Evolutionary conservation across 208 protist genomes (phyloP).

Genomic region (Wallacemonas sp.): DNA sequence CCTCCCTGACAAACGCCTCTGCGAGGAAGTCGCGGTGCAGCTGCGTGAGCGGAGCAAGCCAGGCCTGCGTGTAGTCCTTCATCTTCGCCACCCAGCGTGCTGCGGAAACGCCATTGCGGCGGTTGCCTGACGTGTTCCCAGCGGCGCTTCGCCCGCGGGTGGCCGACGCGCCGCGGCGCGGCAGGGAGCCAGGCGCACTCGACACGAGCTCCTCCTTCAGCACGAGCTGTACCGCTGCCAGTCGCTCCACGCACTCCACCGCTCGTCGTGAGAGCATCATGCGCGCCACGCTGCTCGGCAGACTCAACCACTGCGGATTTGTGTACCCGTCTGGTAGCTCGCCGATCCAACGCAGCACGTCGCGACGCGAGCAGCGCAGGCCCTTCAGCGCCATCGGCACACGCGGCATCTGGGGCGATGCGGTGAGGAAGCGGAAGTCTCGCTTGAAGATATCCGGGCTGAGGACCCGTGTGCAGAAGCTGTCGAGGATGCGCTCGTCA

Average conservation of each 20-base stretch:
- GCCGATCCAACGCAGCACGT: conserved; percentile 89
- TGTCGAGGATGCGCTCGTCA: conserved; percentile 94
- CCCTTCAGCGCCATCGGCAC: conserved; percentile 22
- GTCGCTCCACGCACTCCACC: conserved; percentile 56
- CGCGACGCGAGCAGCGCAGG: conserved; percentile 25
- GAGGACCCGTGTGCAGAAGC: conserved; percentile 90
- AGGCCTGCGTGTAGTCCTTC: conserved; percentile 37
- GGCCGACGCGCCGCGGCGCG: neutral
- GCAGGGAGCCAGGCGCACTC: neutral
- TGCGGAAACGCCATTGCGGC: neutral
- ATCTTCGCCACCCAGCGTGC: conserved; percentile 57
- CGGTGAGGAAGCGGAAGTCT: neutral
- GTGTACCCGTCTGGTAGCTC: conserved; percentile 67
- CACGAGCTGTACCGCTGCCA: conserved; percentile 54
- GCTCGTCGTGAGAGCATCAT: conserved; percentile 68
- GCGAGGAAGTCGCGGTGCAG: conserved; percentile 21
- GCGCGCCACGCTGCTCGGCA: conserved; percentile 90
- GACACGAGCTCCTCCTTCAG: conserved; percentile 54
- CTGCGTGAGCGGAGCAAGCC: conserved; percentile 18
- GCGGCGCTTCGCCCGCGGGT: neutral
- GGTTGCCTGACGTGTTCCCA: neutral
- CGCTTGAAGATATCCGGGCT: conserved; percentile 50
- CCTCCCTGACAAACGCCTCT: conserved; percentile 30
- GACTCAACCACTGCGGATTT: conserved; percentile 92
- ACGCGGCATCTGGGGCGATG: neutral